Evolutionary conservation across 108 stramenopile genomes (phyloP), one percentile per base, ranked within the genome.

Genomic region (Cyclotella cryptica): DNA sequence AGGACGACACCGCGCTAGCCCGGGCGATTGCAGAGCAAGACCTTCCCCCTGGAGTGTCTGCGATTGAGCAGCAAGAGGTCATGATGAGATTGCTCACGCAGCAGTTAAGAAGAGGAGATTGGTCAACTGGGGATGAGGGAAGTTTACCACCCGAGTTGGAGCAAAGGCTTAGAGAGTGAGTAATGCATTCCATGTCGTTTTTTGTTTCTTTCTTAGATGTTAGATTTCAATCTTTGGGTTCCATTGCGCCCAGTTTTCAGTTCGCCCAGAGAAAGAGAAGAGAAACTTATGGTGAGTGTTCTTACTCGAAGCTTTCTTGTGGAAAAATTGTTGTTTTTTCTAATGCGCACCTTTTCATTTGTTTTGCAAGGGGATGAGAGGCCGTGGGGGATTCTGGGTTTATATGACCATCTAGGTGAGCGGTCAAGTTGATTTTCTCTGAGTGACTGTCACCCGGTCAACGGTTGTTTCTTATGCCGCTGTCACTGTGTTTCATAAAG

Each of bases 231-330:
- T n/a, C 39, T 3, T 40, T 35, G 35, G 6, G 35, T 35, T 35
- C 35, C 6, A 6, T 62, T 26, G 30, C 30, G 39, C 35, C 17
- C 40, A 62, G 61, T 41, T 96, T 94, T 71, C 82, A 88, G 28
- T 93, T 92, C 68, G 95, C 93, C 3, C 95, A 93, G 71, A 59
- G 86, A 46, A 96, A 96, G 79, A 82, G 95, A 28, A 85, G 91
- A 30, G 81, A 92, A 53, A 83, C 59, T 1, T 87, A 93, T 75
- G 92, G 95, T 39, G 3, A 62, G 61, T 30, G 30, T 12, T 41
- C 14, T 35, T 8, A 40, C 2, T 5, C 6, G 35, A 35, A 35
- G 35, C 35, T 62, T 57, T 24, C 1, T 49, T 49, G 15, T 49
- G 47, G 6, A 9, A 1, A 21, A 58, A 13, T 58, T 3, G 49